phyloP scores from a whole-genome alignment of 768 basidiomycete species.

The Sutorius australiensis region DNA sequence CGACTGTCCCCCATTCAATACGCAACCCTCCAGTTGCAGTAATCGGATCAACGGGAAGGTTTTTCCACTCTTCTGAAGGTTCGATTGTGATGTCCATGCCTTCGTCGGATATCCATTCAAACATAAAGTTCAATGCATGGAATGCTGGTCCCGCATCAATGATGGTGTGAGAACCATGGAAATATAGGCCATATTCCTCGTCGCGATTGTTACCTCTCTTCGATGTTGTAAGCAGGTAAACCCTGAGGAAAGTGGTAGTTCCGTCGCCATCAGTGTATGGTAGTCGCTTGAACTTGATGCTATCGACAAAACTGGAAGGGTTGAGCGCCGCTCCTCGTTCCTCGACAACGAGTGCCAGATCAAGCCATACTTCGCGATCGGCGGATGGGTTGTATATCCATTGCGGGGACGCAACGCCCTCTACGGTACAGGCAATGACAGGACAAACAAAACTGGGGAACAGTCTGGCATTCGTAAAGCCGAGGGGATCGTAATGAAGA shows the following conservation, averaged over 20 bases:
- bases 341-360: slow-evolving; percentile 18
- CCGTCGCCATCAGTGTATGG: slow-evolving; percentile 13
- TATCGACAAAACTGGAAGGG: slow-evolving; percentile 13
- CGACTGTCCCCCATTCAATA: slow-evolving; percentile 16
- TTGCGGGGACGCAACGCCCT: slow-evolving; percentile 11
- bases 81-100: slow-evolving; percentile 10
- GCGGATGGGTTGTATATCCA: slow-evolving; percentile 23
- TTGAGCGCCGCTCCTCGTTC: slow-evolving; percentile 15
- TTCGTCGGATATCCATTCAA: slow-evolving; percentile 18
- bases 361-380: slow-evolving; percentile 22
- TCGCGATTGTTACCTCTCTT: neutral
- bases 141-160: slow-evolving; percentile 23
- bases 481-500: neutral
- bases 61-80: slow-evolving; percentile 21
- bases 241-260: neutral
- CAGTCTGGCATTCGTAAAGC: neutral
- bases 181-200: slow-evolving; percentile 19
- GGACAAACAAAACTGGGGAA: slow-evolving; percentile 16
- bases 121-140: slow-evolving; percentile 21
- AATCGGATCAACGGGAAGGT: slow-evolving; percentile 26
- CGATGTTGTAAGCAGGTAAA: slow-evolving; percentile 13
- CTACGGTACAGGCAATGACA: slow-evolving; percentile 14
- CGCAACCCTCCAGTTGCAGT: slow-evolving; percentile 21
- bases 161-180: slow-evolving; percentile 21
- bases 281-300: slow-evolving; percentile 13